Evolutionary conservation across 148 eudicot genomes (phyloP).

Genomic region (Hydrangea macrophylla): DNA sequence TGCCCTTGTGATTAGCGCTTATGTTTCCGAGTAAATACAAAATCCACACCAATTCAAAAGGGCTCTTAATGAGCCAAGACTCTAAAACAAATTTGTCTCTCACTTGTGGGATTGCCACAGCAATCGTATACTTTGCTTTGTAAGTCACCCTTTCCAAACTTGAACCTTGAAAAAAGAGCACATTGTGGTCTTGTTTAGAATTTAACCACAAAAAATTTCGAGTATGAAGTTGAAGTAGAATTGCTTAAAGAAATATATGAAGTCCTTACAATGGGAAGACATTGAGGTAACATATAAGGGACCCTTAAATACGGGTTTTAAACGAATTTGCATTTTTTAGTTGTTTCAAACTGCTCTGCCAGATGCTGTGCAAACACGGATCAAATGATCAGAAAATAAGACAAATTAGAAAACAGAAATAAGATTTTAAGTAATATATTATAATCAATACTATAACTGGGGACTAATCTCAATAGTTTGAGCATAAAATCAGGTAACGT

Average conservation of each 20-base stretch:
- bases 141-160: conserved; percentile 20
- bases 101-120: conserved; percentile 45
- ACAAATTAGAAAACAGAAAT: neutral
- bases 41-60: too few relatives aligned
- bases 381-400: conserved; percentile 6
- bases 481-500: neutral
- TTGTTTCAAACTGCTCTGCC: conserved; percentile 26
- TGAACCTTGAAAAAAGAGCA: conserved; percentile 46
- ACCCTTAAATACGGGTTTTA: conserved; percentile 20
- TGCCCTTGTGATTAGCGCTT: too few relatives aligned
- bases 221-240: neutral
- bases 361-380: conserved; percentile 31
- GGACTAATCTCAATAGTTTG: neutral
- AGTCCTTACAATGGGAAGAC: conserved; percentile 32
- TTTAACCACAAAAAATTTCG: neutral
- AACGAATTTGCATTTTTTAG: conserved; percentile 30
- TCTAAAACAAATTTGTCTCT: too few relatives aligned
- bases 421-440: neutral
- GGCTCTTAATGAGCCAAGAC: neutral
- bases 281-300: conserved; percentile 22
- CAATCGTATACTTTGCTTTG: conserved; percentile 21
- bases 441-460: neutral
- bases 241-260: neutral
- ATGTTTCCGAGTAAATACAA: too few relatives aligned
- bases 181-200: neutral